phyloP scores from a whole-genome alignment of 148 eudicot species.

The Nepenthes mirabilis region DNA sequence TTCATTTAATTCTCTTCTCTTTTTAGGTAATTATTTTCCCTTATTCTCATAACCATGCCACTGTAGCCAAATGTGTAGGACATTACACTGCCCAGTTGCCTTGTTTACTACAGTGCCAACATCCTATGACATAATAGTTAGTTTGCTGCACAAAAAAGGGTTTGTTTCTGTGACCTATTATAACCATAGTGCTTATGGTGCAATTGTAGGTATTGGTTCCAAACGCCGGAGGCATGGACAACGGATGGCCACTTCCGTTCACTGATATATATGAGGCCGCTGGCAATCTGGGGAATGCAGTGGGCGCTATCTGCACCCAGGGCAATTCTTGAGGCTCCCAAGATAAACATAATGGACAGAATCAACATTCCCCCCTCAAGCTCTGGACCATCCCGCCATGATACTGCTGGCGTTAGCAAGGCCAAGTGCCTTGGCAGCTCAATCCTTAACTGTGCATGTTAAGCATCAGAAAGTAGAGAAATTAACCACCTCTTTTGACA shows the following conservation, averaged over 20 bases:
- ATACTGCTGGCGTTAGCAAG: constrained; percentile 33
- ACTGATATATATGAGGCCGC: constrained; percentile 64
- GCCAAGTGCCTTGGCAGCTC: constrained; percentile 58
- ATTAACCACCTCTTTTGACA: too few species aligned
- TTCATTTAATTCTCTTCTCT: too few species aligned
- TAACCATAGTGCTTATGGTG: too few species aligned
- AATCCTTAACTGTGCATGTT: constrained; percentile 68
- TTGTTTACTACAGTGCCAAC: too few species aligned
- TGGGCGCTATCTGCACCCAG: constrained; percentile 72
- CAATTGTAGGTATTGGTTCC: constrained; percentile 49
- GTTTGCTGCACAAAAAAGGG: too few species aligned
- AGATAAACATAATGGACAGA: constrained; percentile 64
- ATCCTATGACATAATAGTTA: too few species aligned
- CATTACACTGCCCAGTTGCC: too few species aligned
- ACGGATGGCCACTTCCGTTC: constrained; percentile 54
- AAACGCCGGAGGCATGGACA: constrained; percentile 68
- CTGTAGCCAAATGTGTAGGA: too few species aligned
- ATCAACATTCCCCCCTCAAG: constrained; percentile 24
- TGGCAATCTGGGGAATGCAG: constrained; percentile 72
- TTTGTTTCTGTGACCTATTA: too few species aligned
- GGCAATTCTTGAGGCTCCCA: constrained; percentile 67
- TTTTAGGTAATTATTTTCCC: too few species aligned
- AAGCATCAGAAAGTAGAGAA: constrained; percentile 2
- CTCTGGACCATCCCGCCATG: constrained; percentile 24
- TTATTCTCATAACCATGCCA: too few species aligned